These are phyloP conservation scores for Lathyrus aphaca DNA, from an alignment of 306 rosid genomes.

Conservation along the genomic window DNA sequence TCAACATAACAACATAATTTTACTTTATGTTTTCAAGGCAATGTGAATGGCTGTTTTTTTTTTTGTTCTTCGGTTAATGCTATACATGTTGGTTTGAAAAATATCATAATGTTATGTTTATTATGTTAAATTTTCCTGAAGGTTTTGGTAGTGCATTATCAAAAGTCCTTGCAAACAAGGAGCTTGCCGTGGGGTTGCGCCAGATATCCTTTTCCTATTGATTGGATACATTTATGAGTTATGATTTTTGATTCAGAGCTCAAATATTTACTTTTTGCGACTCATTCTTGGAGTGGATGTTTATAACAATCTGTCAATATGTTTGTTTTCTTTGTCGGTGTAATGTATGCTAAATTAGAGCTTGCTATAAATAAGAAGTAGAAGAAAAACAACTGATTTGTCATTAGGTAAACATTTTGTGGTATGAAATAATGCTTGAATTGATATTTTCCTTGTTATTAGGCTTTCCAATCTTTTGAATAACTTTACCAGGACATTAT, in stretches of 20 bases:
- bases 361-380: too few species aligned
- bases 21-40: not conserved
- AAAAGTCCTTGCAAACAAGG: constrained; percentile 81
- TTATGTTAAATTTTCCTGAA: constrained; percentile 44
- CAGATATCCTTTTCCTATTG: constrained; percentile 78
- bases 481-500: constrained; percentile 9
- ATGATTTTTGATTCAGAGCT: constrained; percentile 24
- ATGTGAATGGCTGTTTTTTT: not conserved
- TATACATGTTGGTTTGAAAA: constrained; percentile 10
- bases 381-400: too few species aligned
- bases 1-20: not conserved
- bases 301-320: constrained; percentile 9
- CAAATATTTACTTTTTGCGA: constrained; percentile 19
- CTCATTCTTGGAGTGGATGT: constrained; percentile 8
- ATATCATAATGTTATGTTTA: constrained; percentile 33
- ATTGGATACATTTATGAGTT: constrained; percentile 28
- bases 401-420: too few species aligned
- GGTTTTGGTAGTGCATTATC: constrained; percentile 94
- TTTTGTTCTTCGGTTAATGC: not conserved
- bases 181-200: constrained; percentile 73
- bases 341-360: too few species aligned
- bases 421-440: too few species aligned
- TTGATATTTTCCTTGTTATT: too few species aligned
- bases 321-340: constrained; percentile 25
- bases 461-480: too few species aligned